Evolutionary conservation across 1,284 basidiomycete genomes (phyloP), one percentile per base, ranked within the genome.

Genomic region (Heterobasidion parviporum): DNA sequence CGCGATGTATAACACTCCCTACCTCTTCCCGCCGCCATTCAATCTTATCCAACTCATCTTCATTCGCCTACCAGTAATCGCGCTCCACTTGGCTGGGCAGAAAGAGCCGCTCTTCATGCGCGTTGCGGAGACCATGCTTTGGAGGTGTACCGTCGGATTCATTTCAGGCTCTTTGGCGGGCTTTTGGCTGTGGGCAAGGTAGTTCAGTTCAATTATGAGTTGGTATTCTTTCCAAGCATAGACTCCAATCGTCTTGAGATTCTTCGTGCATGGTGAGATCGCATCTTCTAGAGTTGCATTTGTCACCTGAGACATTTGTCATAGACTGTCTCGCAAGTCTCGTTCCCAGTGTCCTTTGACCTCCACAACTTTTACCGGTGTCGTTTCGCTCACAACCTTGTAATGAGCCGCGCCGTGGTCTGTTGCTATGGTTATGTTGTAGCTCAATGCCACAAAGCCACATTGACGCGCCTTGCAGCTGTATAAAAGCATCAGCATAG

Each of bases 11-110:
- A 65, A 72, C 0, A 57, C 60, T 3, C 69, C 72, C 4, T 72
- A 74, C 57, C 63, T 62, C 48, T 83, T 79, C 60, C 79, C 79
- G 3, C 69, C 77, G 5, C 81, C 80, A 0, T 72, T 83, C 64
- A 82, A 79, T 63, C 57, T 82, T 26, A 48, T 71, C 6, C 62
- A 63, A n/a, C n/a, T 67, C 6, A 7, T 68, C 1, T 54, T 70
- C 32, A 61, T 70, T 5, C 59, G 53, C 32, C 35, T 67, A 10
- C 69, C 68, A 1, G 58, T 55, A 16, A 54, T 57, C 15, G 43
- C 66, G 16, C 53, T 65, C 16, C 52, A 49, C 35, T 14, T 65
- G 4, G 57, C 65, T 26, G 60, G 67, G 18, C 44, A 57, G 33
- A 59, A 60, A 10, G 55, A 55, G n/a, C 18, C 50, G 15, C 46